phyloP scores from a whole-genome alignment of 2,329 filamentous ascomycete genomes.

The Fusarium sp. region DNA sequence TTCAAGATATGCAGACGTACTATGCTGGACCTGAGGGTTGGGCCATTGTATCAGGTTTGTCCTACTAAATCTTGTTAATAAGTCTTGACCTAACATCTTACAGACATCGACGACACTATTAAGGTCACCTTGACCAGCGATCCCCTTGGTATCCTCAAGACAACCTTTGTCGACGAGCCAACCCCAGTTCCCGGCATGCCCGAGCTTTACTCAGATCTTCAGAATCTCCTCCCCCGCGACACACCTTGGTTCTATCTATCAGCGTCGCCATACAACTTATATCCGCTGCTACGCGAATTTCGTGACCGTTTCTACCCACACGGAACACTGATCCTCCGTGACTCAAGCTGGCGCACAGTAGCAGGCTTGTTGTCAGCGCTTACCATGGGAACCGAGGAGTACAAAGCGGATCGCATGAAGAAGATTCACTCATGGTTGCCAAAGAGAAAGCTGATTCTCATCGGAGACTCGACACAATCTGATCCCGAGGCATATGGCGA shows the following conservation, averaged over 20 bases:
- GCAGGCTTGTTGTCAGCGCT: constrained; percentile 82
- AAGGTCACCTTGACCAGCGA: constrained; percentile 88
- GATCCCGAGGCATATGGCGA: constrained; percentile 93
- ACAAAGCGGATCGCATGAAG: constrained; percentile 84
- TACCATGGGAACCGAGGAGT: constrained; percentile 83
- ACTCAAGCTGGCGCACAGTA: constrained; percentile 87
- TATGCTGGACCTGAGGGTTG: constrained; percentile 84
- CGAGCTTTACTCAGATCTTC: constrained; percentile 78
- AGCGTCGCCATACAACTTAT: constrained; percentile 93
- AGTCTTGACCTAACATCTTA: constrained; percentile 23
- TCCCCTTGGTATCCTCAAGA: constrained; percentile 81
- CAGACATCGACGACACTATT: constrained; percentile 95
- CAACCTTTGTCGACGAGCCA: constrained; percentile 84
- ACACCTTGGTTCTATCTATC: constrained; percentile 94
- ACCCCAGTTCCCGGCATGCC: constrained; percentile 83
- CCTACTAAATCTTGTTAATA: rapidly evolving
- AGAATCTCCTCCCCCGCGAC: constrained; percentile 61
- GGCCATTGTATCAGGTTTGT: constrained; percentile 79
- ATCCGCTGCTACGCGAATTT: constrained; percentile 85
- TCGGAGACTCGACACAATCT: constrained; percentile 91
- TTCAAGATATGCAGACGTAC: constrained; percentile 74
- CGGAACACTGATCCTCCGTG: constrained; percentile 85
- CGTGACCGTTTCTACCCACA: constrained; percentile 75
- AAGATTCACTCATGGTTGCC: constrained; percentile 86
- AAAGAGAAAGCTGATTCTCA: constrained; percentile 79